Conservation (phyloP, 169 alveolate species). For the Plasmodium vivax region DNA sequence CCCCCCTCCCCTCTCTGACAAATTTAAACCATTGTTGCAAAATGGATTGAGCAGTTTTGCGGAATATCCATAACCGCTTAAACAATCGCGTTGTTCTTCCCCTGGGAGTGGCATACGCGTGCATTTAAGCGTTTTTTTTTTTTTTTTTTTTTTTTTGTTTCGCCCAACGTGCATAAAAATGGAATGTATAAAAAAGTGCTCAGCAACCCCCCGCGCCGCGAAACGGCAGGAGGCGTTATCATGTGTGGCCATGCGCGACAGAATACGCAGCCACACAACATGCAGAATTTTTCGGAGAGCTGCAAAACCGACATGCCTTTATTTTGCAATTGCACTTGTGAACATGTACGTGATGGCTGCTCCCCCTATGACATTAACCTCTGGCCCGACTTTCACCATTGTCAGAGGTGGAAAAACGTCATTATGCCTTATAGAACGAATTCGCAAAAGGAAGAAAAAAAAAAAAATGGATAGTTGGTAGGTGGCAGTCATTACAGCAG, state of each 20-base stretch:
- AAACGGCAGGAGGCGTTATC: not conserved
- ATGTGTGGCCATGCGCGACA: not conserved
- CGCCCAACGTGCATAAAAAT: not conserved
- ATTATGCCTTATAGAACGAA: not conserved
- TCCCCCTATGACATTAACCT: not conserved
- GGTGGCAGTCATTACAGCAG: constrained; percentile 1
- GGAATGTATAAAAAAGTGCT: not conserved
- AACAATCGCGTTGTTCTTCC: not conserved
- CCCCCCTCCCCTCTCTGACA: not conserved
- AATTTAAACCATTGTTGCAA: not conserved
- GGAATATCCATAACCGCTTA: not conserved
- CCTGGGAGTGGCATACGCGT: not conserved
- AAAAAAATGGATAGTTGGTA: not conserved
- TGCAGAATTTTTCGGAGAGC: constrained; percentile 3
- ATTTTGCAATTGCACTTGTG: not conserved
- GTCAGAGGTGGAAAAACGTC: not conserved
- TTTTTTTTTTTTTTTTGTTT: not conserved
- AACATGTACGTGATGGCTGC: not conserved
- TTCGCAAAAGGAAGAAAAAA: not conserved
- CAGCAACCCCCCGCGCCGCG: not conserved
- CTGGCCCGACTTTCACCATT: not conserved
- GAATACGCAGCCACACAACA: not conserved
- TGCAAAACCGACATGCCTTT: not conserved
- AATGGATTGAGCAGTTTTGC: not conserved
- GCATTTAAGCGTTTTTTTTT: not conserved